phyloP scores from a whole-genome alignment of 2,329 filamentous ascomycete genomes.

The Hymenoscyphus fraxineus region DNA sequence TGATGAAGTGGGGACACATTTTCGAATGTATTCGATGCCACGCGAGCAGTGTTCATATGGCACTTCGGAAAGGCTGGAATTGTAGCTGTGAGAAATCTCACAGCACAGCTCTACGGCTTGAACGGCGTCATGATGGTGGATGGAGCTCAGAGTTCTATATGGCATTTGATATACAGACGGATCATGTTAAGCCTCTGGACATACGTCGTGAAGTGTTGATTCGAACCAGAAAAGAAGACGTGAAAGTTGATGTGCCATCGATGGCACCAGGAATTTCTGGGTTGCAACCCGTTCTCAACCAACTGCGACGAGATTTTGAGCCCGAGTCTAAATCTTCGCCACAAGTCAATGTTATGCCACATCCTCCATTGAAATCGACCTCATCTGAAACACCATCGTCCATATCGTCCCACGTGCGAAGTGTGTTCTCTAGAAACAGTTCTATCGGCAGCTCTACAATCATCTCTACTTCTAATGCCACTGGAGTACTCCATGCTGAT shows the following conservation, averaged over 20 bases:
- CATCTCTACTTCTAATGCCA: background rate
- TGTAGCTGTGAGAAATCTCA: constrained; percentile 25
- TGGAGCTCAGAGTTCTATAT: constrained; percentile 21
- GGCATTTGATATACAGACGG: background rate
- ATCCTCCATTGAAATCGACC: background rate
- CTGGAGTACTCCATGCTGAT: background rate
- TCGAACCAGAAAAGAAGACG: background rate
- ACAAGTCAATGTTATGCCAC: background rate
- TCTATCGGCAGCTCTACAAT: background rate
- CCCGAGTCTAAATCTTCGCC: background rate
- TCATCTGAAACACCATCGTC: background rate
- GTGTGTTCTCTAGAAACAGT: background rate
- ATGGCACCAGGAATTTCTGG: background rate
- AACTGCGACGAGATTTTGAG: constrained; percentile 2
- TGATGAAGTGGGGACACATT: constrained; percentile 24
- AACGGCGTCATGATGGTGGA: constrained; percentile 18
- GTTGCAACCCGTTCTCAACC: background rate
- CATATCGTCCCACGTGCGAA: background rate
- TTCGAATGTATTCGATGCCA: constrained; percentile 26
- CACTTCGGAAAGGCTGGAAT: constrained; percentile 24
- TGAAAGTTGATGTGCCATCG: background rate
- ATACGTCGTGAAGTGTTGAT: background rate
- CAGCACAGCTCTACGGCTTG: constrained; percentile 20
- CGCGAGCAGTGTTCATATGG: constrained; percentile 25
- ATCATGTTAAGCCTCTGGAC: background rate